These are phyloP conservation scores for Viridothelium virens DNA, from an alignment of 495 filamentous ascomycete species.

Conservation along the genomic window DNA sequence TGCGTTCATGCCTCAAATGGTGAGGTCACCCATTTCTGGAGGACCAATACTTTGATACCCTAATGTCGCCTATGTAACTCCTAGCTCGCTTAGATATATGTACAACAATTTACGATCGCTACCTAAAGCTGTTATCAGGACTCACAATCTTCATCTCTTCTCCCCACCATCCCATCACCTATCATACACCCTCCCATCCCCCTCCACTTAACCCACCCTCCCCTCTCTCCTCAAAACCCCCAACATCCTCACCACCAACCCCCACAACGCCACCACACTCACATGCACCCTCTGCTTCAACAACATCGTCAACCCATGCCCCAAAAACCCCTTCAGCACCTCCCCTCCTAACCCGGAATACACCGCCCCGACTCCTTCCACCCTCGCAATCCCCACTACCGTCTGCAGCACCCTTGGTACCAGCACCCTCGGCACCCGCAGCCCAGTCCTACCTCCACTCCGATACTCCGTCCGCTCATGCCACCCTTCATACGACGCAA, in stretches of 20 bases:
- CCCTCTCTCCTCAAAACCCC: neutral
- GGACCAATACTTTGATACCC: slow-evolving; percentile 2
- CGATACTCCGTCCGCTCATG: slow-evolving; percentile 1
- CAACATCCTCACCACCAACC: neutral
- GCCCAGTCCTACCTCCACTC: slow-evolving; percentile 4
- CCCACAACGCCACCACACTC: slow-evolving; percentile 39
- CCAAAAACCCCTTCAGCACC: slow-evolving; percentile 76
- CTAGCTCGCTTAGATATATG: neutral
- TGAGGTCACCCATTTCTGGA: neutral
- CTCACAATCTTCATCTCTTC: neutral
- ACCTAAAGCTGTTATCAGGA: neutral
- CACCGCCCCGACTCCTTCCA: slow-evolving; percentile 59
- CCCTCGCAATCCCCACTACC: slow-evolving; percentile 3
- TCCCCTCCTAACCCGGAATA: slow-evolving; percentile 75
- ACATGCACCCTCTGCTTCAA: slow-evolving; percentile 75
- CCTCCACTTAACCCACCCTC: neutral
- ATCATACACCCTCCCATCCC: neutral
- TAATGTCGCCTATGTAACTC: neutral
- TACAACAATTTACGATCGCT: neutral
- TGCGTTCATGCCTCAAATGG: slow-evolving; percentile 4
- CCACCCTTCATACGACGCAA: neutral
- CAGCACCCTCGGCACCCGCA: slow-evolving; percentile 9
- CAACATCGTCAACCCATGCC: slow-evolving; percentile 83
- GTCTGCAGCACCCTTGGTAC: neutral
- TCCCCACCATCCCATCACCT: neutral